Conservation (phyloP, 345 rosid genomes). For the Rhodamnia rubescens region DNA sequence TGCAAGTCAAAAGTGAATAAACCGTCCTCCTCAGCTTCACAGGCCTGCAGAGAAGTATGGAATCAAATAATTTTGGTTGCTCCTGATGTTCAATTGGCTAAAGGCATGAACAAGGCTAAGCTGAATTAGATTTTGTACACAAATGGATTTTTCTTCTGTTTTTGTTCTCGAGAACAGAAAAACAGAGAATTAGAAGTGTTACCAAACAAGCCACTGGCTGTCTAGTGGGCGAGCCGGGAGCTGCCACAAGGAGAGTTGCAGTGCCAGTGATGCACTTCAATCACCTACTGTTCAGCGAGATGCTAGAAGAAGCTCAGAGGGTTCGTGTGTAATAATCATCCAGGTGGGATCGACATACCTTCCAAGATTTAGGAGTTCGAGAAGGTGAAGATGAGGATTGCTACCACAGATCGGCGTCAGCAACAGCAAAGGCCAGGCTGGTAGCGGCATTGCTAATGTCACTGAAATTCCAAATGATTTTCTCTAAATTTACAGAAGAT, state of each 20-base stretch:
- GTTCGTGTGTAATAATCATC: background rate
- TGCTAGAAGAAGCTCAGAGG: background rate
- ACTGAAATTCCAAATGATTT: background rate
- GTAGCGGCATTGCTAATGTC: background rate
- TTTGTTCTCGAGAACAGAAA: too few species aligned
- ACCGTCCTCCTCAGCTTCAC: slow-evolving; percentile 73
- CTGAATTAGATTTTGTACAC: background rate
- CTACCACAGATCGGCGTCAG: background rate
- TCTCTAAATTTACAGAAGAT: background rate
- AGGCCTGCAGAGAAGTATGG: slow-evolving; percentile 39
- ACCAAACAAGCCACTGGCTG: background rate
- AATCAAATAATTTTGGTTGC: background rate
- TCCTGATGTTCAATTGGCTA: background rate
- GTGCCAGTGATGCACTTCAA: background rate
- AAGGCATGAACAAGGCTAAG: background rate
- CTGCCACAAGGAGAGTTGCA: background rate
- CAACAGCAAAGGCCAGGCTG: background rate
- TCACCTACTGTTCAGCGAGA: background rate
- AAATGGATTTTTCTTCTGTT: too few species aligned
- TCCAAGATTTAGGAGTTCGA: background rate
- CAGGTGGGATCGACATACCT: background rate
- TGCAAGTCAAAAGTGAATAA: slow-evolving; percentile 75
- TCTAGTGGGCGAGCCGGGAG: background rate
- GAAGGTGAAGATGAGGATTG: background rate
- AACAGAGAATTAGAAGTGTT: too few species aligned